Evolutionary conservation across 169 alveolate species (phyloP).

Genomic region (Plasmodium berghei): DNA sequence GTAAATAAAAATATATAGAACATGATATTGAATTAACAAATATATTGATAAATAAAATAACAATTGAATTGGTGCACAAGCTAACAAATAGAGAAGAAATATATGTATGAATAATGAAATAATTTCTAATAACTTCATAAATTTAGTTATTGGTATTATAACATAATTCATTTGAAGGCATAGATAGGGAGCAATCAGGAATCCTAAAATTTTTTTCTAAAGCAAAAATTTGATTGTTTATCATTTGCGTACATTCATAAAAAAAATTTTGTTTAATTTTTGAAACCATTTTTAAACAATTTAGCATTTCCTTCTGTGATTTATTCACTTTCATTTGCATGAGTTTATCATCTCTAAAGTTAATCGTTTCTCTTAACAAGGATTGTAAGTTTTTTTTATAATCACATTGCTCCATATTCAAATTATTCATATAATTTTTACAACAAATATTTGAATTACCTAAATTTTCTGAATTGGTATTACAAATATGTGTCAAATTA

Average conservation of each 20-base stretch:
- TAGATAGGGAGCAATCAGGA: conserved; percentile 55
- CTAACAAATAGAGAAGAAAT: no score
- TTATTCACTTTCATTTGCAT: conserved; percentile 13
- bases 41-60: no score
- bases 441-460: background rate
- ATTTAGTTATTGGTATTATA: conserved; percentile 17
- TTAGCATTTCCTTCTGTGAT: conserved; percentile 61
- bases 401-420: conserved; percentile 5
- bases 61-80: no score
- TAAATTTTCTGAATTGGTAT: background rate
- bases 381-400: conserved; percentile 16
- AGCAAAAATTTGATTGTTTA: conserved; percentile 50
- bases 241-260: conserved; percentile 74
- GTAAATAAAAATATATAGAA: no score
- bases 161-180: conserved; percentile 39
- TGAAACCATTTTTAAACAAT: conserved; percentile 64
- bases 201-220: conserved; percentile 65
- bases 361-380: conserved; percentile 43
- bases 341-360: conserved; percentile 40
- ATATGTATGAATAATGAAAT: no score
- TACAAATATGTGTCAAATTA: background rate
- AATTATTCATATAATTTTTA: background rate
- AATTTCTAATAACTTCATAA: no score
- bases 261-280: conserved; percentile 63
- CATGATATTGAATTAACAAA: no score